Evolutionary conservation across 306 rosid genomes (phyloP).

Genomic region (Malus fusca): DNA sequence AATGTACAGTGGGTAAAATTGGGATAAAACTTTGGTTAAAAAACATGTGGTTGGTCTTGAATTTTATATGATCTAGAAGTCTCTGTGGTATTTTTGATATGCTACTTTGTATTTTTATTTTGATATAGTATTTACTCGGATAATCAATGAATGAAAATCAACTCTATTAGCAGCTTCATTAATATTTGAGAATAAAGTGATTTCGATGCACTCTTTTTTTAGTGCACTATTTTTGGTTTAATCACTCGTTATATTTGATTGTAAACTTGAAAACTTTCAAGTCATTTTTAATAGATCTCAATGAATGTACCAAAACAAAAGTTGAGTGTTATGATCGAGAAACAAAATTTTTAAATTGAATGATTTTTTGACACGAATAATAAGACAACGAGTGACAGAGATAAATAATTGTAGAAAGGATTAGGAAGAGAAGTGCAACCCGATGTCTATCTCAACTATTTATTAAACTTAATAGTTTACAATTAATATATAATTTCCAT

Average conservation of each 20-base stretch:
- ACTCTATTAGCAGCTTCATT: background rate
- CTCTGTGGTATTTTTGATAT: background rate
- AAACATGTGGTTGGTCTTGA: background rate
- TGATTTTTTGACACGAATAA: background rate
- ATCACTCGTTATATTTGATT: no score
- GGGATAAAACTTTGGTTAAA: background rate
- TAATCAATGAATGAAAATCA: background rate
- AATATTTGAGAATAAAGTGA: no score
- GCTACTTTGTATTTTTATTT: background rate
- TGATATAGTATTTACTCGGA: background rate
- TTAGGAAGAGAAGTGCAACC: background rate
- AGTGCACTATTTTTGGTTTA: no score
- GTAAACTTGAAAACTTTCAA: background rate
- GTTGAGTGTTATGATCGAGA: no score
- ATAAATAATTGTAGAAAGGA: background rate
- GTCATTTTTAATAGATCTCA: background rate
- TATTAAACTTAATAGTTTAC: background rate
- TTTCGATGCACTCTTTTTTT: no score
- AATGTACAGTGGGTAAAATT: background rate
- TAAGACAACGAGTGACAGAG: background rate
- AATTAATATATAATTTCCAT: background rate
- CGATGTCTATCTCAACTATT: background rate
- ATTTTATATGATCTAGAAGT: background rate
- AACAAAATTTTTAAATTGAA: no score
- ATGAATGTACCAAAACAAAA: no score